These are phyloP conservation scores for Naegleria fowleri DNA, from an alignment of 208 protist genomes.

Conservation along the genomic window DNA sequence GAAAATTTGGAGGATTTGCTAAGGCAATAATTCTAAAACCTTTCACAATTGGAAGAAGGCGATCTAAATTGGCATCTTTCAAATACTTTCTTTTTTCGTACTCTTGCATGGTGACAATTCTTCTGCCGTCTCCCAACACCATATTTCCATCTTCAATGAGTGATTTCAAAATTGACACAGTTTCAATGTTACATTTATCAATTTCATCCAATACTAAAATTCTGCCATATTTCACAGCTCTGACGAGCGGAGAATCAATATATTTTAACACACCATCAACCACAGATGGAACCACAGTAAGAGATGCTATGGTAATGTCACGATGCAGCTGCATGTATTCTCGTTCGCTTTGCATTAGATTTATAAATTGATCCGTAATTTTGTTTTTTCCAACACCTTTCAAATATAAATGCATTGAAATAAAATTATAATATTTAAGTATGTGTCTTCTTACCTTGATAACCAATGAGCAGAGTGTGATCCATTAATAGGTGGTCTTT, in stretches of 20 bases:
- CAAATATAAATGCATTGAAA: background rate
- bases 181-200: conserved; percentile 87
- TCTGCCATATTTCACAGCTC: conserved; percentile 73
- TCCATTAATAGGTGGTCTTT: conserved; percentile 68
- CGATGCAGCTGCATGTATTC: conserved; percentile 93
- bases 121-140: conserved; percentile 65
- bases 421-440: background rate
- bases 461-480: conserved; percentile 84
- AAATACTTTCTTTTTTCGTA: background rate
- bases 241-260: conserved; percentile 83
- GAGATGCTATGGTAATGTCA: conserved; percentile 76
- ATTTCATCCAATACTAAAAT: conserved; percentile 90
- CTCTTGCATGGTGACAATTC: conserved; percentile 56
- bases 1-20: conserved; percentile 78
- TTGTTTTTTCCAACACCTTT: conserved; percentile 93
- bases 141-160: conserved; percentile 75
- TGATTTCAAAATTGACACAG: conserved; percentile 74
- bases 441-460: conserved; percentile 54
- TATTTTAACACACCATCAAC: conserved; percentile 73
- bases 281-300: conserved; percentile 78
- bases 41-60: background rate
- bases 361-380: conserved; percentile 78
- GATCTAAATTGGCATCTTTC: background rate
- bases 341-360: conserved; percentile 67
- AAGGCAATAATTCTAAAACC: background rate